Evolutionary conservation across 495 filamentous ascomycete genomes (phyloP), one percentile per base, ranked within the genome.

Genomic region (Penicillium alfredii): DNA sequence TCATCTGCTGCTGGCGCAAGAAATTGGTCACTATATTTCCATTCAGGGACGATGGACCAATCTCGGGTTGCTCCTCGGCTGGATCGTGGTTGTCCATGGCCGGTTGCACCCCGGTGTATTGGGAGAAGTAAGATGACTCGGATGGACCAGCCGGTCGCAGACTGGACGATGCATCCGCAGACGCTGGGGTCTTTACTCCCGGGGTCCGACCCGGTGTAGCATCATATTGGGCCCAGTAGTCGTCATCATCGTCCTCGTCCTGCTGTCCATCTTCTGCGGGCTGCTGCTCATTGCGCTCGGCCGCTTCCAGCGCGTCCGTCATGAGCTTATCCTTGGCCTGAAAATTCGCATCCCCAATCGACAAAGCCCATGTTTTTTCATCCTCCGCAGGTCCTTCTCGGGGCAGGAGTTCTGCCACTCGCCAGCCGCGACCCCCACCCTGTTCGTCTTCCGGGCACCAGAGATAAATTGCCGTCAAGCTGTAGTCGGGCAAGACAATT

Each of bases 211-310:
- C 77, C 1, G 86, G 85, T 8, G 87, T 92, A 6, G 80, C 76
- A 66, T 96, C 92, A 56, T 98, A 98, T 43, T 81, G 81, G 18
- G 81, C 86, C 92, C 92, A 98, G 60, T 97, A 98, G 47, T 80
- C 84, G 43, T 88, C 88, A 40, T 95, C 88, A 18, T 93, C 86
- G 11, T 86, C 82, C 0, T 83, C 81, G 0, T 73, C 72, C 30
- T 68, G 42, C 60, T 61, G 35, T 53, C 45, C 20, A 43, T 64
- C 38, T 46, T 33, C 24, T 8, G 9, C 31, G 19, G 60, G 29
- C 13, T 36, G 33, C 22, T 48, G 43, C 49, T 64, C 49, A 22
- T 49, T 19, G 2, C 33, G 46, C 11, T 48, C 51, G 6, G 59
- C 45, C 2, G 44, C 43, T 15, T 53, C 52, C 38, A 65, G 40